A percentile compares a stretch with the other conserved stretches of the same genome.
These are phyloP conservation scores for Cryptococcus amylolentus DNA, from an alignment of 1,284 basidiomycete genomes.

Conservation along the genomic window DNA sequence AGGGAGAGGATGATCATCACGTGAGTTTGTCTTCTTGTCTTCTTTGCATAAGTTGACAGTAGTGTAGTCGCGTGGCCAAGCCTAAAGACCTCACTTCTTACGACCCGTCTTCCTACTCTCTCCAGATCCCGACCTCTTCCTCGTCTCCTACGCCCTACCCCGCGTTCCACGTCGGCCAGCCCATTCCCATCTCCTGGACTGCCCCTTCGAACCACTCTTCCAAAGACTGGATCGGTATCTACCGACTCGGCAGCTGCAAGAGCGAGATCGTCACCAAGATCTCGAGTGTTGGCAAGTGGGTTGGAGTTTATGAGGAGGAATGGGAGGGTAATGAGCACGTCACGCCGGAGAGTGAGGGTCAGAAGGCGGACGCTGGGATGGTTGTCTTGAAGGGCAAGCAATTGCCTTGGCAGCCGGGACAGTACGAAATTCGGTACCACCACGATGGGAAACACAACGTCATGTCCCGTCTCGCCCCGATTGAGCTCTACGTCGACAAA, in stretches of 20 bases:
- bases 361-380: constrained; percentile 58
- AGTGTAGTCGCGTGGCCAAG: constrained; percentile 65
- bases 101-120: constrained; percentile 72
- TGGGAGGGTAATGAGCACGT: constrained; percentile 84
- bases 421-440: constrained; percentile 78
- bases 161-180: constrained; percentile 84
- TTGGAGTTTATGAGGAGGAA: constrained; percentile 83
- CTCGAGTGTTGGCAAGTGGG: constrained; percentile 84
- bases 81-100: constrained; percentile 68
- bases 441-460: constrained; percentile 96
- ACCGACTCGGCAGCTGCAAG: constrained; percentile 82
- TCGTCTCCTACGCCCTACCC: constrained; percentile 41
- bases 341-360: constrained; percentile 45
- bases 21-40: constrained; percentile 52
- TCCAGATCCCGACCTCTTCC: constrained; percentile 56
- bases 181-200: constrained; percentile 80
- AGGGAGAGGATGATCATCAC: constrained; percentile 83
- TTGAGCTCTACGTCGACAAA: constrained; percentile 75
- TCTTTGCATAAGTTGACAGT: neutral
- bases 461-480: constrained; percentile 72
- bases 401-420: constrained; percentile 80
- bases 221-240: constrained; percentile 97
- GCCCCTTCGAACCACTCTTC: constrained; percentile 83
- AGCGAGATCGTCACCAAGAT: constrained; percentile 77
- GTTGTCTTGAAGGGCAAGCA: constrained; percentile 71